These are phyloP conservation scores for Microstroma glucosiphilum DNA, from an alignment of 1,284 basidiomycete genomes.

Conservation along the genomic window DNA sequence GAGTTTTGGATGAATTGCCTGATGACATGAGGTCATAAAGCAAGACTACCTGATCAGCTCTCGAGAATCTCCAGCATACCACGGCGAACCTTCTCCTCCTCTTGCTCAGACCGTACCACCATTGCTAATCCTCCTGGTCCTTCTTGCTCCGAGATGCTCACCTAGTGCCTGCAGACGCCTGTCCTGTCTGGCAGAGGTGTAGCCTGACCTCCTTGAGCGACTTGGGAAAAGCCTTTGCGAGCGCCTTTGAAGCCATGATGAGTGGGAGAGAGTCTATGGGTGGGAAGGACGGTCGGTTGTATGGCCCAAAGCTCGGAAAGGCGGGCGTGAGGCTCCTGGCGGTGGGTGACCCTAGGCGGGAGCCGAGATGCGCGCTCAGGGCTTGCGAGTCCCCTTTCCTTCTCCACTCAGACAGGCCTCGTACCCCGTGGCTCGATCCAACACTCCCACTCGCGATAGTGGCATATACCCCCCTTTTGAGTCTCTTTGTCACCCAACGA, in stretches of 20 bases:
- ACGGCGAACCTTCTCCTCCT: neutral
- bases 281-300: neutral
- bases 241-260: conserved; percentile 37
- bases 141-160: conserved; percentile 20
- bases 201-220: conserved; percentile 48
- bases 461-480: neutral
- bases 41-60: neutral
- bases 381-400: neutral
- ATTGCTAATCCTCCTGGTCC: neutral
- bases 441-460: too few relatives aligned
- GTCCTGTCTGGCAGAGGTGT: conserved; percentile 47
- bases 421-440: too few relatives aligned
- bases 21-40: neutral
- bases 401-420: too few relatives aligned
- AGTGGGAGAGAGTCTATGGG: neutral
- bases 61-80: too few relatives aligned
- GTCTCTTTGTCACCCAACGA: neutral
- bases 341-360: neutral
- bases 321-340: neutral
- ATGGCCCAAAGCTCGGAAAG: neutral
- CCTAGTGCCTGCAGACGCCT: conserved; percentile 43
- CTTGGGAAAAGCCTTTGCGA: conserved; percentile 38
- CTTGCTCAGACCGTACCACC: neutral
- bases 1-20: conserved; percentile 46
- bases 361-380: neutral